These are phyloP conservation scores for Parascedosporium putredinis DNA, from an alignment of 2,329 filamentous ascomycete genomes.

Conservation along the genomic window DNA sequence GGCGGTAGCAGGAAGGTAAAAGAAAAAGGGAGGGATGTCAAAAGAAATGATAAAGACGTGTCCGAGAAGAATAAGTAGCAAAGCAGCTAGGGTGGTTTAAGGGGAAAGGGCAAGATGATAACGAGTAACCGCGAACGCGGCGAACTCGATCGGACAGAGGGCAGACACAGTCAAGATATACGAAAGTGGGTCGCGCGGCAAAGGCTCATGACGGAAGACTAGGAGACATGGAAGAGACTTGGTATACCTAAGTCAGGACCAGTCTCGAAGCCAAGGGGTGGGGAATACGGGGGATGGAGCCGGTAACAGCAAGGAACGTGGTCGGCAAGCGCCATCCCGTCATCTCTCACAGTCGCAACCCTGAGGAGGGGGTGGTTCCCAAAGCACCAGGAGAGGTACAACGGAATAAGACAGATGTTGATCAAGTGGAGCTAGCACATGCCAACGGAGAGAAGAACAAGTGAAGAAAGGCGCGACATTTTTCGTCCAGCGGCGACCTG, in stretches of 20 bases:
- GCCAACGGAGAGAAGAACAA: neutral
- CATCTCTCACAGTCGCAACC: too few relatives aligned
- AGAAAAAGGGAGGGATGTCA: constrained; percentile 3
- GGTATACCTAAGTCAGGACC: neutral
- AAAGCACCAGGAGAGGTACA: neutral
- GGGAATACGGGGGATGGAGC: neutral
- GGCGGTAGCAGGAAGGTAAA: neutral
- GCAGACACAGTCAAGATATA: constrained; percentile 7
- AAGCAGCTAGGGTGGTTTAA: neutral
- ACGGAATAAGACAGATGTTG: constrained; percentile 5
- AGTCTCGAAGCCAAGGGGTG: neutral
- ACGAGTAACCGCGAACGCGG: neutral
- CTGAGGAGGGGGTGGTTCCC: neutral
- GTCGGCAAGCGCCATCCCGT: too few relatives aligned
- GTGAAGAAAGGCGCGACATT: too few relatives aligned
- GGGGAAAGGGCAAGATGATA: neutral
- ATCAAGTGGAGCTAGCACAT: constrained; percentile 7
- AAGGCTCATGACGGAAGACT: neutral
- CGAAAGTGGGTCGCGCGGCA: constrained; percentile 6
- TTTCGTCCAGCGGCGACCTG: too few relatives aligned
- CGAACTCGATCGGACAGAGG: constrained; percentile 1
- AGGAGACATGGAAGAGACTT: neutral
- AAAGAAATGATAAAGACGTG: too few relatives aligned
- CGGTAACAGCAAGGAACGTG: too few relatives aligned
- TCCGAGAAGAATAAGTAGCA: neutral